phyloP scores from a whole-genome alignment of 164 flowering plant species.

The Amborella trichopoda region DNA sequence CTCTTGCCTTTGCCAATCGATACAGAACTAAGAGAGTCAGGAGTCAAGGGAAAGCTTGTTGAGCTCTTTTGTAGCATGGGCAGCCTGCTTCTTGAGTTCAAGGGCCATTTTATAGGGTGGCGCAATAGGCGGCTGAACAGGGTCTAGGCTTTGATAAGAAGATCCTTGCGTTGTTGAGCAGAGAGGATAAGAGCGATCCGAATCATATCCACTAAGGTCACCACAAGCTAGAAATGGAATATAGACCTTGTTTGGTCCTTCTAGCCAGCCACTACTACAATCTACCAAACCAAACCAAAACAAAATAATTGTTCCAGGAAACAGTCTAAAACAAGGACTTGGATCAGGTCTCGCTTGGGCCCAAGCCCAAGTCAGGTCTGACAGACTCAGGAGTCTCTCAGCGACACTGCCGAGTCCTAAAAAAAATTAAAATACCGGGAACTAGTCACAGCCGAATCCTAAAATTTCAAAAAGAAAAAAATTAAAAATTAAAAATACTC shows the following conservation, averaged over 20 bases:
- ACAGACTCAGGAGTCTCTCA: no score
- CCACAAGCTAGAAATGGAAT: conserved; percentile 97
- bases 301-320: not conserved
- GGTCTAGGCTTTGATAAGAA: conserved; percentile 71
- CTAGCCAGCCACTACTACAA: conserved; percentile 95
- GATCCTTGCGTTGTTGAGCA: conserved; percentile 59
- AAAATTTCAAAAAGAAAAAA: not conserved
- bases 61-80: conserved; percentile 46
- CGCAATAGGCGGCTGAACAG: conserved; percentile 94
- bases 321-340: no score
- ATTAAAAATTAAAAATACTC: no score
- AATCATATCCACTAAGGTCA: conserved; percentile 85
- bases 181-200: conserved; percentile 97
- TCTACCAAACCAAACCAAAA: conserved; percentile 27
- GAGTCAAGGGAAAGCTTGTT: conserved; percentile 51
- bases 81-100: conserved; percentile 80
- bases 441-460: no score
- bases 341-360: no score
- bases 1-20: no score
- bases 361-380: no score
- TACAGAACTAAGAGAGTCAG: no score
- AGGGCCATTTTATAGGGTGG: conserved; percentile 95
- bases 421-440: no score
- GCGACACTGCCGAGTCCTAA: no score
- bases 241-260: conserved; percentile 91